These are phyloP conservation scores for Tolypocladium capitatum DNA, from an alignment of 2,329 filamentous ascomycete genomes.

Conservation along the genomic window DNA sequence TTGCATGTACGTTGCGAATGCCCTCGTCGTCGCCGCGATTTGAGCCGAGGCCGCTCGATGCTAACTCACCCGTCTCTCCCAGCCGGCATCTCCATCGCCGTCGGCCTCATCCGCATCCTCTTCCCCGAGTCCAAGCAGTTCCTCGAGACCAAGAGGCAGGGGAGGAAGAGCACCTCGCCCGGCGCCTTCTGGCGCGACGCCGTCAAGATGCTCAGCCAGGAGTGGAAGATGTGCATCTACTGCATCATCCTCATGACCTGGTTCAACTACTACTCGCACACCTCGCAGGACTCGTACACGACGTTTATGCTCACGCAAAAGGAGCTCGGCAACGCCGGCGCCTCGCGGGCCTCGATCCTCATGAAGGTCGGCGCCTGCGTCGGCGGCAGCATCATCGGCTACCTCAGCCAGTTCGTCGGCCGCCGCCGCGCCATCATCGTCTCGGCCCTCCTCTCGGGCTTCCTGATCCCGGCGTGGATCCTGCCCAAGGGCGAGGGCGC, in stretches of 20 bases:
- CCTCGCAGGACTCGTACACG: slow-evolving; percentile 68
- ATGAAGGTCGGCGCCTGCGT: slow-evolving; percentile 70
- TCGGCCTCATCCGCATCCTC: slow-evolving; percentile 52
- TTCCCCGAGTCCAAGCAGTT: slow-evolving; percentile 70
- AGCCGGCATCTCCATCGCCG: slow-evolving; percentile 51
- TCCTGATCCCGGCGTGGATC: slow-evolving; percentile 59
- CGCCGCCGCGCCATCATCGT: slow-evolving; percentile 55
- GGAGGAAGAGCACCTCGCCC: slow-evolving; percentile 32
- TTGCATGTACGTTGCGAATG: slow-evolving; percentile 28
- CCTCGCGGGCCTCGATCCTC: slow-evolving; percentile 63
- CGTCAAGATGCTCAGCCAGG: slow-evolving; percentile 50
- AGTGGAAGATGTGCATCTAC: slow-evolving; percentile 70
- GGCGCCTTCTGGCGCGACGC: slow-evolving; percentile 56
- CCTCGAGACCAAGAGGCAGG: slow-evolving; percentile 50
- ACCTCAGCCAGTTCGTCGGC: slow-evolving; percentile 61
- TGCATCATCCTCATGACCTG: slow-evolving; percentile 68
- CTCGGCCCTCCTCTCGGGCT: slow-evolving; percentile 44
- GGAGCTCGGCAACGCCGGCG: slow-evolving; percentile 47
- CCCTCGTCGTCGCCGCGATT: not conserved
- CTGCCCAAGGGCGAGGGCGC: slow-evolving; percentile 44
- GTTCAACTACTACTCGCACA: slow-evolving; percentile 66
- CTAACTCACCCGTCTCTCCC: slow-evolving; percentile 3
- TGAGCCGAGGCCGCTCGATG: not conserved
- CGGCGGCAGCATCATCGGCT: slow-evolving; percentile 60
- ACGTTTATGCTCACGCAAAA: slow-evolving; percentile 68